Percentiles rank a stretch among this genome's conserved stretches.
Evolutionary conservation across 352 stramenopile genomes (phyloP).

Genomic region (Thraustochytrium striatum): DNA sequence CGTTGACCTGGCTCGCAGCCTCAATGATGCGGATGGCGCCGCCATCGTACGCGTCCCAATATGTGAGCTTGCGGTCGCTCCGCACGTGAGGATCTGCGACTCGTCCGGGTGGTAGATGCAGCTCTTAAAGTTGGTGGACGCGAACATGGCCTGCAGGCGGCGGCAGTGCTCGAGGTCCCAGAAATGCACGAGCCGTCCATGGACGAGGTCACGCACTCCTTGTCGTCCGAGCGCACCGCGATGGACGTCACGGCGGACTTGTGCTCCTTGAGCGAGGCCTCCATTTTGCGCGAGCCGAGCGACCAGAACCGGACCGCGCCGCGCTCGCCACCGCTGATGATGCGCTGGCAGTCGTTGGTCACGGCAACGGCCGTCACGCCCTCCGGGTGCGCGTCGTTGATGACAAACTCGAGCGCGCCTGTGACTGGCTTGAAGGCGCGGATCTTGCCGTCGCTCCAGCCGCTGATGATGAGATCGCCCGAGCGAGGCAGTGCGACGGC

Average conservation of each 20-base stretch:
- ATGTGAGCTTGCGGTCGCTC: conserved; percentile 90
- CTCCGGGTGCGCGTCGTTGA: conserved; percentile 89
- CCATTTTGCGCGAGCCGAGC: conserved; percentile 83
- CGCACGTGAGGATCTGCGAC: conserved; percentile 89
- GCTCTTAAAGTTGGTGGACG: conserved; percentile 86
- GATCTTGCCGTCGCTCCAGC: conserved; percentile 94
- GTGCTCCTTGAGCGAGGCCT: conserved; percentile 92
- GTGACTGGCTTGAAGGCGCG: conserved; percentile 90
- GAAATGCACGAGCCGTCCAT: conserved; percentile 84
- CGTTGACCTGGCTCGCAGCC: conserved; percentile 82
- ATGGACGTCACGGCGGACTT: conserved; percentile 84
- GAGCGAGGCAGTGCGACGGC: conserved; percentile 80
- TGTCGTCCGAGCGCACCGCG: conserved; percentile 64
- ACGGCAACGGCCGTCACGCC: conserved; percentile 86
- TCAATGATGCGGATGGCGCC: conserved; percentile 87
- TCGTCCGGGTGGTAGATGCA: conserved; percentile 92
- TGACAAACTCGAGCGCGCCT: conserved; percentile 94
- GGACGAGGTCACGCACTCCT: conserved; percentile 66
- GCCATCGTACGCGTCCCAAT: conserved; percentile 91
- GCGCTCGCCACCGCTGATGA: conserved; percentile 88
- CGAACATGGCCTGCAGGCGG: conserved; percentile 88
- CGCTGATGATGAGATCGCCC: conserved; percentile 82
- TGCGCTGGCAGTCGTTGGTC: conserved; percentile 68
- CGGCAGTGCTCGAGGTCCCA: conserved; percentile 90
- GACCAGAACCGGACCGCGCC: conserved; percentile 88